Evolutionary conservation across 257 asterid species (phyloP).

Genomic region (Fraxinus pennsylvanica): DNA sequence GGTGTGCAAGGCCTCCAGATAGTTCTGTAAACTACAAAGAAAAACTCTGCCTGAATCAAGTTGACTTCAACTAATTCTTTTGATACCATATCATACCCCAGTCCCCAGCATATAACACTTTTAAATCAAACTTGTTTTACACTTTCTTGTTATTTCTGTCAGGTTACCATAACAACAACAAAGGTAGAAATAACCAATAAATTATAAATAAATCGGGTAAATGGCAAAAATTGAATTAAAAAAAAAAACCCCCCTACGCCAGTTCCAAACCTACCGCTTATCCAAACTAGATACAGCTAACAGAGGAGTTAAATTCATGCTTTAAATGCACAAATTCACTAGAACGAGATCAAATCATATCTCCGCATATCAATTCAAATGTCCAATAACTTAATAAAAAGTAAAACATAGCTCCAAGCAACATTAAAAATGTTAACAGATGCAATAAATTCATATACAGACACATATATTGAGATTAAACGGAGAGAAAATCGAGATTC

Average conservation of each 20-base stretch:
- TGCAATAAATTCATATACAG: not conserved
- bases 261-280: slow-evolving; percentile 33
- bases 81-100: slow-evolving; percentile 18
- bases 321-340: not conserved
- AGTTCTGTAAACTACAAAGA: not conserved
- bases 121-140: not conserved
- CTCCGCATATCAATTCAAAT: not conserved
- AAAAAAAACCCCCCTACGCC: slow-evolving; percentile 22
- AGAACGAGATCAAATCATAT: slow-evolving; percentile 36
- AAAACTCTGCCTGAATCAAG: not conserved
- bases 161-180: not conserved
- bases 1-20: not conserved
- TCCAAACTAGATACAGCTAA: slow-evolving; percentile 31
- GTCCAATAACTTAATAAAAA: not conserved
- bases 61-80: slow-evolving; percentile 14
- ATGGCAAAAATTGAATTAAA: not conserved
- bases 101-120: not conserved
- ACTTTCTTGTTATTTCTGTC: slow-evolving; percentile 4
- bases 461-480: not conserved
- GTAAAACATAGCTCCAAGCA: not conserved
- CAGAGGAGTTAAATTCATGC: slow-evolving; percentile 13
- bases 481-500: not conserved
- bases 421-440: not conserved
- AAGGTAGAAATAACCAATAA: slow-evolving; percentile 5
- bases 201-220: not conserved